Base-by-base conservation (phyloP, 1,284 basidiomycete species). In the Sphaerobolus stellatus region DNA sequence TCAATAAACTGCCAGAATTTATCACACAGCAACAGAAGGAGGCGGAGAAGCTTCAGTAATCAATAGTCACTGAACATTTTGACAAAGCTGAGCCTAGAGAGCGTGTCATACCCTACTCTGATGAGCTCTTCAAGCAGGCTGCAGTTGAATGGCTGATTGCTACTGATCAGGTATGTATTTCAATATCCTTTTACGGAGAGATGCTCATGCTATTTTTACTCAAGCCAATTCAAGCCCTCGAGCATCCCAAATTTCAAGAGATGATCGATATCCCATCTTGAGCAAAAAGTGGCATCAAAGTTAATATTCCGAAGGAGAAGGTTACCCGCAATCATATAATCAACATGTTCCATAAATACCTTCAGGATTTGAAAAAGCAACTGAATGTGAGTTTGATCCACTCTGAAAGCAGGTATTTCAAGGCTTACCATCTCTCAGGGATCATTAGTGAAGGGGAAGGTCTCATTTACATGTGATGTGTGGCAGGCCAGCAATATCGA, bases 401-500 rank as follows among this genome's bases (percentile, higher is more conserved):
- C 33, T 11, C 11, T 11, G 11, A 36, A 36, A 11, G 11, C 18
- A 36, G n/a, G 11, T 36, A 11, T 11, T 36, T 11, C 33, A 11
- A 36, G 18, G 11, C 11, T 11, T 36, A 11, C 18, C 18, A 36
- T 11, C 11, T 11, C 18, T 18, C n/a, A 36, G n/a, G 11, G n/a
- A 36, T n/a, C 33, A n/a, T 11, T 11, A n/a, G 33, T 36, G 33
- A 36, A 36, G n/a, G 33, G 33, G 11, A 36, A 36, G n/a, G 33
- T 36, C 33, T 36, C 33, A 36, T 36, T 56, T 4, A 64, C 62
- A 33, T 64, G 62, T 47, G 52, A 64, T 43, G 58, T 56, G 18
- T 64, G 59, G 61, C 59, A 61, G 28, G 61, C 58, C 2, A 28
- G 30, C 0, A 61, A 61, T 14, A 49, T 48, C 5, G 52, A 64